Conservation (phyloP, 139 green algal genomes). For the Coccomyxa sp. region DNA sequence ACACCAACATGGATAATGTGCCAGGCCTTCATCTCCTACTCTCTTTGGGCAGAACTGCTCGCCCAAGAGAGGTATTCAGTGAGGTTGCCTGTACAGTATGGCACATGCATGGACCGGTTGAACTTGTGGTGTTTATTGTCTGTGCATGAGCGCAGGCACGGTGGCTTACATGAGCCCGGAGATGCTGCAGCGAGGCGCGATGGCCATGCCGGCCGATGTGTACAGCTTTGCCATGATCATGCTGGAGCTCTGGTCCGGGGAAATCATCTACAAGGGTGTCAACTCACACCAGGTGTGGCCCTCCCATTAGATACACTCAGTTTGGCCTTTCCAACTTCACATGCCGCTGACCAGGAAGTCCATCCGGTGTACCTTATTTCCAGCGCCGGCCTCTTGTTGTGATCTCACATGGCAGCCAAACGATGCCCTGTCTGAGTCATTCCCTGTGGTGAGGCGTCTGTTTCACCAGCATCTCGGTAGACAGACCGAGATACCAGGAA, state of each 20-base stretch:
- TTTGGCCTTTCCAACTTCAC: not conserved
- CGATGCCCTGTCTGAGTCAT: not conserved
- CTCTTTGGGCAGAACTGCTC: too few species aligned
- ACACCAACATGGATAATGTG: not conserved
- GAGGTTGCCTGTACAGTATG: too few species aligned
- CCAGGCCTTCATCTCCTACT: not conserved
- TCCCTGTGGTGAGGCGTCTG: not conserved
- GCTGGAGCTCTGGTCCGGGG: constrained; percentile 34
- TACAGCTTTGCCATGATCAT: constrained; percentile 41
- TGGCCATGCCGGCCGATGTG: constrained; percentile 29
- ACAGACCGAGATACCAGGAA: not conserved
- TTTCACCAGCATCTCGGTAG: not conserved
- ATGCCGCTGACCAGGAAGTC: not conserved
- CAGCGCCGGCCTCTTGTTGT: not conserved
- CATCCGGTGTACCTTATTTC: not conserved
- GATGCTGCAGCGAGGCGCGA: constrained; percentile 24
- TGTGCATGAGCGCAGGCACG: constrained; percentile 16
- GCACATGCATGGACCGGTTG: too few species aligned
- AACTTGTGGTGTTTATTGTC: too few species aligned
- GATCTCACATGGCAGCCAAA: not conserved
- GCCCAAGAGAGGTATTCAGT: too few species aligned
- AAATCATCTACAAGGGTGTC: constrained; percentile 24
- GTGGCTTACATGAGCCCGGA: constrained; percentile 35
- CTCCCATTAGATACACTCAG: not conserved
- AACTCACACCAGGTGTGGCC: constrained; percentile 14